A percentile compares a stretch with the other conserved stretches of the same genome.
Conservation (phyloP, 768 basidiomycete genomes). For the Suillus tomentosus region DNA sequence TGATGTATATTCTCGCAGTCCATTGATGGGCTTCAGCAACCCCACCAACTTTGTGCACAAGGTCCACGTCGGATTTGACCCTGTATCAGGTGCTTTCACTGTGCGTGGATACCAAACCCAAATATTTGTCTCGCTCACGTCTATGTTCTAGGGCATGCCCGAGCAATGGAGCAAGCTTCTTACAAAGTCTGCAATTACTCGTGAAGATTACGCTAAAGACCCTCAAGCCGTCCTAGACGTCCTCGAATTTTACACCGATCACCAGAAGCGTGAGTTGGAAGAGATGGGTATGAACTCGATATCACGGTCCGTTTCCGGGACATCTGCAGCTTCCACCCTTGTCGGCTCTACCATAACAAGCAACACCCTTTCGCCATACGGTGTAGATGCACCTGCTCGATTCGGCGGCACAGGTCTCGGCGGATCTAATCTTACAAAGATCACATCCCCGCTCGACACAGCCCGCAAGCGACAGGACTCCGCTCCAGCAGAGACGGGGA, state of each 20-base stretch:
- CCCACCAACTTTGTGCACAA: slow-evolving; percentile 99
- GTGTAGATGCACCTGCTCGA: slow-evolving; percentile 59
- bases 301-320: slow-evolving; percentile 23
- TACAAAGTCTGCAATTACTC: slow-evolving; percentile 95
- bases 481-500: slow-evolving; percentile 38
- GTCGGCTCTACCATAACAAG: slow-evolving; percentile 32
- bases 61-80: slow-evolving; percentile 97
- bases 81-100: slow-evolving; percentile 90
- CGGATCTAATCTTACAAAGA: slow-evolving; percentile 55
- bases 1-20: slow-evolving; percentile 90
- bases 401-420: slow-evolving; percentile 95
- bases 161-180: slow-evolving; percentile 98
- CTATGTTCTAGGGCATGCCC: slow-evolving; percentile 74
- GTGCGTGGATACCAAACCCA: slow-evolving; percentile 45
- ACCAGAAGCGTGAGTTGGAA: slow-evolving; percentile 92
- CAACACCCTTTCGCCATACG: slow-evolving; percentile 36
- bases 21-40: slow-evolving; percentile 89
- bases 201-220: slow-evolving; percentile 95
- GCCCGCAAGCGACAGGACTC: slow-evolving; percentile 50
- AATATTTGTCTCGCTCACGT: neutral
- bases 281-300: slow-evolving; percentile 43
- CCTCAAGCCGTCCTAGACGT: slow-evolving; percentile 98
- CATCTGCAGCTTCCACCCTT: slow-evolving; percentile 32
- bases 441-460: slow-evolving; percentile 36
- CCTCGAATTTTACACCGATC: slow-evolving; percentile 97